Evolutionary conservation across 306 rosid species (phyloP).

Genomic region (Ormosia semicastrata): DNA sequence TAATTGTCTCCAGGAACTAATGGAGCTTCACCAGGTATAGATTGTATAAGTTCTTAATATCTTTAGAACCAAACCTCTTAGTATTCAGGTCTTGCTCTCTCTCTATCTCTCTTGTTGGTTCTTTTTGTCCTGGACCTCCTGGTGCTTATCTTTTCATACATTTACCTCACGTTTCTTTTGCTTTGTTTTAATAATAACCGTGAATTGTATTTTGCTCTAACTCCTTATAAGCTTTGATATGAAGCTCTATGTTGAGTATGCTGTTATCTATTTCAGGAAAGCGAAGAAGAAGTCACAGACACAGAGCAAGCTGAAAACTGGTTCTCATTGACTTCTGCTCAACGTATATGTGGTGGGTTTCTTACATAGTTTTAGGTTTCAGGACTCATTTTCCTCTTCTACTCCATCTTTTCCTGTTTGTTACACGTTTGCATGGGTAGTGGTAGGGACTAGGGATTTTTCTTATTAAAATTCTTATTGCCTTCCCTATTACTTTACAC

Average conservation of each 20-base stretch:
- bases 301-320: conserved; percentile 99
- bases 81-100: not conserved
- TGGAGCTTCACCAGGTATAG: conserved; percentile 99
- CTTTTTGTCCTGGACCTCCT: not conserved
- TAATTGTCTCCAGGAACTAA: conserved; percentile 96
- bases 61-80: not conserved
- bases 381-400: conserved; percentile 8
- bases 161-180: not conserved
- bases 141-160: not conserved
- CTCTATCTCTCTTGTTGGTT: not conserved
- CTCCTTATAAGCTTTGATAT: not conserved
- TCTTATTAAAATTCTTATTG: not conserved
- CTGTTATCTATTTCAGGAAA: conserved; percentile 61
- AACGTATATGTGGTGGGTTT: conserved; percentile 93
- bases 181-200: not conserved
- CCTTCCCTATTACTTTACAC: not conserved
- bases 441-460: not conserved
- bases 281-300: conserved; percentile 97
- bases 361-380: conserved; percentile 21
- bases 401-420: conserved; percentile 2
- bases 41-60: conserved; percentile 1
- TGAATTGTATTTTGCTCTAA: not conserved
- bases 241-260: conserved; percentile 10
- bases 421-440: not conserved
- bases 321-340: conserved; percentile 97